Evolutionary conservation across 495 filamentous ascomycete genomes (phyloP), one percentile per base, ranked within the genome.

Genomic region (Xylaria longipes): DNA sequence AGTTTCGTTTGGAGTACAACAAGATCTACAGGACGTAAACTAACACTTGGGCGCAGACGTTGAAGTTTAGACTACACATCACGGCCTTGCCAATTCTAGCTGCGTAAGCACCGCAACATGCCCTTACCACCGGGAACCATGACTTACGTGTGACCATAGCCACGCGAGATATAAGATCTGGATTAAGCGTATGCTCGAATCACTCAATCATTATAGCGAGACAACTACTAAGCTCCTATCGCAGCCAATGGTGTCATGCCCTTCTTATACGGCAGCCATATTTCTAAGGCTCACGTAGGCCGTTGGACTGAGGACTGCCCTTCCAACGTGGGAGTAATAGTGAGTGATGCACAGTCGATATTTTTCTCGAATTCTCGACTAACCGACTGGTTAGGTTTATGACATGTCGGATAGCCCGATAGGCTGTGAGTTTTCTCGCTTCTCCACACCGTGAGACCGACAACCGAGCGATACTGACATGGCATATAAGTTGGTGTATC

Each of bases 111-210:
- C 15, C 48, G 1, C 14, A n/a, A n/a, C 14, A 15, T 52, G 22
- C 17, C 35, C 43, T 9, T n/a, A 39, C 8, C 6, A n/a, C 39
- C 0, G 41, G 9, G 25, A 37, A 7, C 11, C 7, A 7, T 43
- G 2, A 63, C 65, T 72, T 52, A 72, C 35, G n/a, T n/a, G 20
- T 6, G 22, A 12, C 39, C 35, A 6, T 22, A 72, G 70, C 48
- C 92, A 97, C 81, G 94, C 96, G 29, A 86, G 97, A 41, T 94
- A 96, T 80, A 97, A 97, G 87, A 88, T 97, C 66, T 98, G 93
- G 93, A 90, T 99, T 69, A 97, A 97, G 82, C 82, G 70, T 72
- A 72, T 25, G 70, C 14, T 5, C 7, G 5, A 39, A 22, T 35
- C 3, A 25, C 22, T 27, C 2, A 27, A 1, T 17, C 11, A 4